Evolutionary conservation across 2,329 filamentous ascomycete genomes (phyloP).

Genomic region (Talaromyces albobiverticillius): DNA sequence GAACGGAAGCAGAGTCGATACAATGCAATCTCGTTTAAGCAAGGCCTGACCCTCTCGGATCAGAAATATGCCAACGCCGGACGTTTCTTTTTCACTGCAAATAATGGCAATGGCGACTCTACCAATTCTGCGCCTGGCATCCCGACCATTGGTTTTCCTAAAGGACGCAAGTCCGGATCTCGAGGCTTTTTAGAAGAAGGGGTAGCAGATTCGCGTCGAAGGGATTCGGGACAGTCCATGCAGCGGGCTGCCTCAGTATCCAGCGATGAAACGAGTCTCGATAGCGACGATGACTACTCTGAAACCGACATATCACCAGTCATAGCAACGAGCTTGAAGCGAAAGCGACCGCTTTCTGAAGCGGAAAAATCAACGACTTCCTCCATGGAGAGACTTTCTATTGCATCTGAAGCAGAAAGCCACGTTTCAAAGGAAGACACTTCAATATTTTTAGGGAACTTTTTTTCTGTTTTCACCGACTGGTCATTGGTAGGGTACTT

Average conservation of each 20-base stretch:
- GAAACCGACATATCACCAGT: conserved; percentile 22
- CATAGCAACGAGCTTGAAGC: conserved; percentile 25
- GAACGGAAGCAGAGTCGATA: conserved; percentile 43
- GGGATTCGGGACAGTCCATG: background rate
- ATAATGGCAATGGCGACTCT: conserved; percentile 1
- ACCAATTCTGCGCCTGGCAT: conserved; percentile 20
- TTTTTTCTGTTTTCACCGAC: conserved; percentile 38
- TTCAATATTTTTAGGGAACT: conserved; percentile 35
- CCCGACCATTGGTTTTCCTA: conserved; percentile 38
- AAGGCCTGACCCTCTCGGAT: conserved; percentile 47
- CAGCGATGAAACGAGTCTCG: conserved; percentile 24
- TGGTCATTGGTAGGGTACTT: conserved; percentile 41
- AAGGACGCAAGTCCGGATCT: conserved; percentile 1
- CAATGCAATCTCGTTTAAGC: conserved; percentile 51
- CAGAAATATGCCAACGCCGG: conserved; percentile 53
- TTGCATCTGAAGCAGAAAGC: conserved; percentile 20
- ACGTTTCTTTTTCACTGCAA: conserved; percentile 40
- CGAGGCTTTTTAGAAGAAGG: background rate
- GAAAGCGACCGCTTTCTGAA: conserved; percentile 34
- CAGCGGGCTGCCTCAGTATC: conserved; percentile 25
- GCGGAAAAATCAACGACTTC: conserved; percentile 27
- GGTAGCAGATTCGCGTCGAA: background rate
- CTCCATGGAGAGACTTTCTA: conserved; percentile 26
- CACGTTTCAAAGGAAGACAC: conserved; percentile 26
- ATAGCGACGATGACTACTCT: conserved; percentile 18